Conservation (phyloP, 106 monocot genomes). For the Hemerocallis citrina region DNA sequence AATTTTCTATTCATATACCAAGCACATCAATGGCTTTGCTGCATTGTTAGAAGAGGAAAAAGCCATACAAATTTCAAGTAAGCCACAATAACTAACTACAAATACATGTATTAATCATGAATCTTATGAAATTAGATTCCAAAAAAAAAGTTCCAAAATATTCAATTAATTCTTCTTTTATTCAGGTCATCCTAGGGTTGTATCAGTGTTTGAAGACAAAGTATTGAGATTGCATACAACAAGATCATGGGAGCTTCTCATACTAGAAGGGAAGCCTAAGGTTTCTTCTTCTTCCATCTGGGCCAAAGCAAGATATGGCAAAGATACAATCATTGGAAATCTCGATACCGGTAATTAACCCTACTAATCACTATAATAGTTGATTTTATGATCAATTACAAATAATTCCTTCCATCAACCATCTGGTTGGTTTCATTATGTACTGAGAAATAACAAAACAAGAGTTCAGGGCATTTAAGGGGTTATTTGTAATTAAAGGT, state of each 20-base stretch:
- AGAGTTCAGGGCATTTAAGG: background rate
- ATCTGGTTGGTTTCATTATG: too few relatives aligned
- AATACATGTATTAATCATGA: background rate
- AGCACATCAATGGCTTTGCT: conserved; percentile 67
- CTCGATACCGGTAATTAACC: conserved; percentile 21
- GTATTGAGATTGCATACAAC: conserved; percentile 11
- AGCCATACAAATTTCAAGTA: conserved; percentile 29
- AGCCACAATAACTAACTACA: background rate
- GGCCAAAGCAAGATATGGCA: conserved; percentile 5
- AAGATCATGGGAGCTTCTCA: conserved; percentile 13
- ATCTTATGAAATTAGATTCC: background rate
- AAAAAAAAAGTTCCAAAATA: too few relatives aligned
- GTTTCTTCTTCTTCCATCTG: conserved; percentile 9
- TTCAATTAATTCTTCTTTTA: background rate
- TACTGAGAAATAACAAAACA: too few relatives aligned
- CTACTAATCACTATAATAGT: background rate
- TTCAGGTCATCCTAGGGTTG: conserved; percentile 13
- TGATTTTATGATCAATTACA: too few relatives aligned
- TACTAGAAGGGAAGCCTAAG: background rate
- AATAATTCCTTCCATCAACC: too few relatives aligned
- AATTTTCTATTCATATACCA: conserved; percentile 61
- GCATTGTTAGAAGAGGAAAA: conserved; percentile 49
- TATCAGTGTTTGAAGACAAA: conserved; percentile 9
- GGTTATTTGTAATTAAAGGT: background rate
- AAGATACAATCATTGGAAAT: conserved; percentile 19